Conservation (phyloP, 495 filamentous ascomycete species). For the Aspergillus diversus region DNA sequence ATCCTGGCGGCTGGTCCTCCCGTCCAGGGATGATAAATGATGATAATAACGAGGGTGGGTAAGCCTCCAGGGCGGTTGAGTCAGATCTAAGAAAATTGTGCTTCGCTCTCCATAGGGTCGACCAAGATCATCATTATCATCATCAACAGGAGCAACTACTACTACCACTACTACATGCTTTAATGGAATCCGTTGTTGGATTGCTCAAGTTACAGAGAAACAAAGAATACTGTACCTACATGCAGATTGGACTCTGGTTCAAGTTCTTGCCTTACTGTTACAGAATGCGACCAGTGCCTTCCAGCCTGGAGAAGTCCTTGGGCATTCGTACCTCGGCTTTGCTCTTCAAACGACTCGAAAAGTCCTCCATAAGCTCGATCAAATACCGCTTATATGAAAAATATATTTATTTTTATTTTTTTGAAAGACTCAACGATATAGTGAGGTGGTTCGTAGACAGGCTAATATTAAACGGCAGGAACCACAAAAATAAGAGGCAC, state of each 20-base stretch:
- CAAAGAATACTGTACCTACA: neutral
- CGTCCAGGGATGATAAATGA: neutral
- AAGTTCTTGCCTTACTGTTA: neutral
- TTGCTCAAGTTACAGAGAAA: neutral
- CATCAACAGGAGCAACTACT: too few relatives aligned
- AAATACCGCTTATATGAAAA: neutral
- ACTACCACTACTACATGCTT: too few relatives aligned
- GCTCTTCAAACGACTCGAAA: neutral
- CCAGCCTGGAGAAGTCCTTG: neutral
- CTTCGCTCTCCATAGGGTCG: too few relatives aligned
- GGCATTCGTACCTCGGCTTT: slow-evolving; percentile 1
- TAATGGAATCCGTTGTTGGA: too few relatives aligned
- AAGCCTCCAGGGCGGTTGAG: too few relatives aligned
- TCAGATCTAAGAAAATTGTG: too few relatives aligned
- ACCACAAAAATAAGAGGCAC: too few relatives aligned
- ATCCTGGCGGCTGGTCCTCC: neutral
- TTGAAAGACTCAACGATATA: neutral
- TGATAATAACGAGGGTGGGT: neutral
- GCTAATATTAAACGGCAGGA: too few relatives aligned
- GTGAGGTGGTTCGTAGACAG: too few relatives aligned
- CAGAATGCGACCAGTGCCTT: neutral
- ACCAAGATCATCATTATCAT: neutral
- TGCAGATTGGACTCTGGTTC: neutral
- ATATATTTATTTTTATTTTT: neutral
- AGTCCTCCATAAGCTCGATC: too few relatives aligned